Base-by-base conservation (phyloP, 192 early-diverging fungal species). In the Linnemannia zychae region DNA sequence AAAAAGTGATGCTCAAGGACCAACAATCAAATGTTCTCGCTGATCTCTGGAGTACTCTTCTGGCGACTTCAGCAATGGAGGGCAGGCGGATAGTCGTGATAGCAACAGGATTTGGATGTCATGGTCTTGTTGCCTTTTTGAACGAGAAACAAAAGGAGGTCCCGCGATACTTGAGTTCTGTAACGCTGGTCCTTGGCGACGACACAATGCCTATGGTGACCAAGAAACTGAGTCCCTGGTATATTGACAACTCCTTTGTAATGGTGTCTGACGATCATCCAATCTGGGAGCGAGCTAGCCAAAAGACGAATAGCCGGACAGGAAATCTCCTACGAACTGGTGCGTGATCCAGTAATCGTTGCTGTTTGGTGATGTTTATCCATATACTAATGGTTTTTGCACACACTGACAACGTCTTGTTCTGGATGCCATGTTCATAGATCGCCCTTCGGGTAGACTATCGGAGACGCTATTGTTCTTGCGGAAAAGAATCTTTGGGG, bases 61-160 rank as follows among this genome's bases (percentile, higher is more conserved):
- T 88, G 20, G 78, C 68, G 16, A 80, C 77, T 9, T 75, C 78
- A 33, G 77, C 75, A 33, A 66, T 68, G 22, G 68, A 76, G 36
- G 72, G 72, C 18, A 63, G 79, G 9, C 57, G 78, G 40, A 81
- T 89, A 17, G 40, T 89, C 22, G 63, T 89, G 49, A 38, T 89
- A 33, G 88, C 79, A 17, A 67, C 88, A 16, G 85, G 88, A 67
- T 79, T 84, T 66, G 88, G 88, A 3, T 89, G 88, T 66, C 78
- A 80, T 47, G 83, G 79, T 18, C 20, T 89, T 69, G 72, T 78
- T 0, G 60, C 80, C 28, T 78, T 87, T 36, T 82, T 89, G 74
- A 87, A 84, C 38, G 85, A 87, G 34, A 57, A 86, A 38, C 85
- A 88, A 38, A 81, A 78, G 20, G 74, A 79, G 9, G 74, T 88